Evolutionary conservation across 352 stramenopile species (phyloP).

Genomic region (Globisporangium nunn): DNA sequence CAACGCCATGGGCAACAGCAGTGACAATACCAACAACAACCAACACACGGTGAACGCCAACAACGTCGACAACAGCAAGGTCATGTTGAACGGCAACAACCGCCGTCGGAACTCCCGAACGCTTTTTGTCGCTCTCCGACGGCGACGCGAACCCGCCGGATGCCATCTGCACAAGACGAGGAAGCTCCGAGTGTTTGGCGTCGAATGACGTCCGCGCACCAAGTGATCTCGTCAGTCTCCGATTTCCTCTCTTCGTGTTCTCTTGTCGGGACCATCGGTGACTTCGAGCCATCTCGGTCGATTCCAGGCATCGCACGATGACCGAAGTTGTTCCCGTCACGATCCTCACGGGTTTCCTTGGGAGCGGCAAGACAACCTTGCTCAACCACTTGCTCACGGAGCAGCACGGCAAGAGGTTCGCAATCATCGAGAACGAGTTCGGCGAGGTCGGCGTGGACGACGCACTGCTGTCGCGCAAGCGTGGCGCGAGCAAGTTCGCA

Average conservation of each 20-base stretch:
- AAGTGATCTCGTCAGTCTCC: too few relatives aligned
- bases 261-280: too few relatives aligned
- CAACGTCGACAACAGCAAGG: neutral
- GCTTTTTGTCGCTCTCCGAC: too few relatives aligned
- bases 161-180: neutral
- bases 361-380: conserved; percentile 92
- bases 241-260: too few relatives aligned
- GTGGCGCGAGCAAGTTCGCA: conserved; percentile 26
- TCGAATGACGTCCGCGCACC: too few relatives aligned
- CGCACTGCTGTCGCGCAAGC: conserved; percentile 62
- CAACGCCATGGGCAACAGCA: neutral
- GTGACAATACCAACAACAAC: neutral
- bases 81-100: neutral
- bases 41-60: neutral
- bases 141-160: too few relatives aligned
- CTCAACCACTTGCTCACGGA: conserved; percentile 92
- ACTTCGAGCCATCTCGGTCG: too few relatives aligned
- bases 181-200: neutral
- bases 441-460: conserved; percentile 91
- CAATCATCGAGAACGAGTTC: conserved; percentile 97
- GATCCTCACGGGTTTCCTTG: conserved; percentile 91
- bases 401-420: conserved; percentile 88
- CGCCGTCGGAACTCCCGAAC: too few relatives aligned
- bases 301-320: neutral
- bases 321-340: conserved; percentile 58